phyloP scores from a whole-genome alignment of 495 filamentous ascomycete species.

The Geopyxis carbonaria region DNA sequence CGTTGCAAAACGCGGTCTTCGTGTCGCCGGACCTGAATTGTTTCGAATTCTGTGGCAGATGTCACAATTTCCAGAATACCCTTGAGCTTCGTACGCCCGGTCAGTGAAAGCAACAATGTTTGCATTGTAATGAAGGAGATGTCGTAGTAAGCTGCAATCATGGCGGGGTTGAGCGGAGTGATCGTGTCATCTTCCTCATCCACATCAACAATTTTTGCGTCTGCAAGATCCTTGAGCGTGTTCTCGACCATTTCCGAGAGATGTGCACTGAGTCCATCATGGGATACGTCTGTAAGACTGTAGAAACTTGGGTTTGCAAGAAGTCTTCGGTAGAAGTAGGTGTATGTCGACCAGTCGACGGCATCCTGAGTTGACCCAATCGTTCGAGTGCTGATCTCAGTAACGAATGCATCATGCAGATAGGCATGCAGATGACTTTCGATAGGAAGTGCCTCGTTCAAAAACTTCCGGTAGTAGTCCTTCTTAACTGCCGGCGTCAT shows the following conservation, averaged over 20 bases:
- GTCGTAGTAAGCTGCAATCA: slow-evolving; percentile 98
- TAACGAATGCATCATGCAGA: slow-evolving; percentile 89
- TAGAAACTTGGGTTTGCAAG: slow-evolving; percentile 96
- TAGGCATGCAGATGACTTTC: slow-evolving; percentile 86
- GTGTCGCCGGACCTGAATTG: slow-evolving; percentile 83
- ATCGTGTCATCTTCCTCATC: slow-evolving; percentile 93
- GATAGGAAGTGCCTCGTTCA: slow-evolving; percentile 88
- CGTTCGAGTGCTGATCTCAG: slow-evolving; percentile 85
- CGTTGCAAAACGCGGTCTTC: slow-evolving; percentile 77
- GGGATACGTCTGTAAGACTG: slow-evolving; percentile 69
- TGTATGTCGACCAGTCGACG: slow-evolving; percentile 95
- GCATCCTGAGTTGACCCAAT: slow-evolving; percentile 93
- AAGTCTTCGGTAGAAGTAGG: slow-evolving; percentile 96
- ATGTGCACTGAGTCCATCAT: slow-evolving; percentile 85
- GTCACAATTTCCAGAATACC: slow-evolving; percentile 94
- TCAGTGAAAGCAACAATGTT: slow-evolving; percentile 93
- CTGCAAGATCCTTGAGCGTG: slow-evolving; percentile 75
- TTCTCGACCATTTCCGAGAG: slow-evolving; percentile 90
- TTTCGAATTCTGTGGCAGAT: slow-evolving; percentile 89
- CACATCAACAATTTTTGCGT: slow-evolving; percentile 89
- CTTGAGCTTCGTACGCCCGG: slow-evolving; percentile 76
- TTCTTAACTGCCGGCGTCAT: slow-evolving; percentile 90
- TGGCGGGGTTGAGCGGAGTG: slow-evolving; percentile 78
- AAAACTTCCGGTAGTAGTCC: slow-evolving; percentile 97
- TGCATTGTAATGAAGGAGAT: slow-evolving; percentile 99